Evolutionary conservation across 2,329 filamentous ascomycete species (phyloP).

Genomic region (Rutstroemia sp.): DNA sequence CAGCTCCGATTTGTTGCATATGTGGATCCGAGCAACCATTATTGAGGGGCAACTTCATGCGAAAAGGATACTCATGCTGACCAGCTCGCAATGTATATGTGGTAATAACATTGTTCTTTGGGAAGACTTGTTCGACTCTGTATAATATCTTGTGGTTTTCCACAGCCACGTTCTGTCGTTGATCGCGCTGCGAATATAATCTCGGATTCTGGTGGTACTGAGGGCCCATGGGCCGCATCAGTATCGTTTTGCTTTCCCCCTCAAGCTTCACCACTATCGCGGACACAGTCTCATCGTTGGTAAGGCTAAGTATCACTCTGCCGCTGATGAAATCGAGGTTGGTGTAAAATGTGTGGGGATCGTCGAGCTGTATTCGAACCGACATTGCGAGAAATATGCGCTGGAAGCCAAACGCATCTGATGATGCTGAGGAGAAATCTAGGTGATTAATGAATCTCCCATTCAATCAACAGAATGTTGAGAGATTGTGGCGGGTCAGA

Average conservation of each 20-base stretch:
- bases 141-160: slow-evolving; percentile 71
- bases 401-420: background rate
- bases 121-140: slow-evolving; percentile 65
- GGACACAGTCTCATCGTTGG: slow-evolving; percentile 61
- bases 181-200: slow-evolving; percentile 14
- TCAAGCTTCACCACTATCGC: slow-evolving; percentile 78
- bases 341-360: slow-evolving; percentile 65
- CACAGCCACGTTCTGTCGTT: slow-evolving; percentile 32
- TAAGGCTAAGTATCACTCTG: slow-evolving; percentile 47
- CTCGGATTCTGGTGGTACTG: slow-evolving; percentile 12
- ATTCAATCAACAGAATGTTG: background rate
- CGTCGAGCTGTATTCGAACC: slow-evolving; percentile 58
- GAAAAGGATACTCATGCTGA: slow-evolving; percentile 69
- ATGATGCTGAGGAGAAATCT: too few relatives aligned
- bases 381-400: slow-evolving; percentile 42
- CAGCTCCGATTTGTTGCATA: slow-evolving; percentile 46
- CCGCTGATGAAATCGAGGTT: slow-evolving; percentile 71
- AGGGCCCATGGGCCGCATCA: slow-evolving; percentile 20
- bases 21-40: slow-evolving; percentile 48
- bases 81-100: slow-evolving; percentile 58
- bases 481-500: background rate
- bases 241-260: slow-evolving; percentile 64
- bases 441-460: too few relatives aligned
- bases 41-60: slow-evolving; percentile 72
- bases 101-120: slow-evolving; percentile 30